These are phyloP conservation scores for Inga leiocalycina DNA, from an alignment of 306 rosid species.

Conservation along the genomic window DNA sequence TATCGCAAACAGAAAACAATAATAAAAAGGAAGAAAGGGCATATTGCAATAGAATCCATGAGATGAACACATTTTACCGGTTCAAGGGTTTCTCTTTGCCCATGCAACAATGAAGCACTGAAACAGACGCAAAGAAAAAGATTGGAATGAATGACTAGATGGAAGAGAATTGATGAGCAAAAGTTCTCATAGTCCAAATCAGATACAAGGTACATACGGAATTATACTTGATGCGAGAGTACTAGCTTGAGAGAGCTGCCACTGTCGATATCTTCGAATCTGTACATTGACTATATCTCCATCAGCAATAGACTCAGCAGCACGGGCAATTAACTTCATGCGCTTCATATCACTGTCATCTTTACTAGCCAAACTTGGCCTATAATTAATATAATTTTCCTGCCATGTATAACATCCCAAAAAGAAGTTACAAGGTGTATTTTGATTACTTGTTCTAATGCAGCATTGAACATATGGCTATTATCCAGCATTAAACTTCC, in stretches of 20 bases:
- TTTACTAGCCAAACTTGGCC: slow-evolving; percentile 71
- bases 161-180: slow-evolving; percentile 14
- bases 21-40: background rate
- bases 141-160: slow-evolving; percentile 26
- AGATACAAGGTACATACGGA: slow-evolving; percentile 71
- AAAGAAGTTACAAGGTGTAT: slow-evolving; percentile 20
- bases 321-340: slow-evolving; percentile 79
- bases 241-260: slow-evolving; percentile 96
- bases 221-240: slow-evolving; percentile 75
- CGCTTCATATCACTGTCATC: slow-evolving; percentile 82
- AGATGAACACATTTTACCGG: slow-evolving; percentile 59
- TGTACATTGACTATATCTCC: slow-evolving; percentile 94
- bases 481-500: slow-evolving; percentile 21
- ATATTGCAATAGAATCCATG: slow-evolving; percentile 31
- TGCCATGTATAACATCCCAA: slow-evolving; percentile 41
- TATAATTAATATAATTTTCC: slow-evolving; percentile 94
- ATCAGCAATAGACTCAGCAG: slow-evolving; percentile 92
- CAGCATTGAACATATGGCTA: background rate
- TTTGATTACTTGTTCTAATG: slow-evolving; percentile 7
- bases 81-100: slow-evolving; percentile 81
- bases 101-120: slow-evolving; percentile 87
- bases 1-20: background rate
- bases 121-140: slow-evolving; percentile 29
- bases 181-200: slow-evolving; percentile 30
- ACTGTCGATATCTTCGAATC: slow-evolving; percentile 91